Conservation (phyloP, 352 stramenopile species). For the Pythium brachiatum region DNA sequence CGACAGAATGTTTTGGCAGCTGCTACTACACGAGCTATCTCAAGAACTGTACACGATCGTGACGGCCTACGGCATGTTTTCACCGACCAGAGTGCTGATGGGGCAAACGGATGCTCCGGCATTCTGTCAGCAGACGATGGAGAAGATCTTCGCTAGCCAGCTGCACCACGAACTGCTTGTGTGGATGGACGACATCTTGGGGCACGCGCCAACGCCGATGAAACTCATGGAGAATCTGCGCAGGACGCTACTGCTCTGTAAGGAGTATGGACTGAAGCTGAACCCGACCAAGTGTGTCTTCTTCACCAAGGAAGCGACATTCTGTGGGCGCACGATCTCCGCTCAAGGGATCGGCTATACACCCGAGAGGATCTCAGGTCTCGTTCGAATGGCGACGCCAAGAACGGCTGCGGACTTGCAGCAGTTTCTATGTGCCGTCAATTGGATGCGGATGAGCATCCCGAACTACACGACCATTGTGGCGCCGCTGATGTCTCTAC, state of each 20-base stretch:
- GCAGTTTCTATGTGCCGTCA: constrained; percentile 15
- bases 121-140: constrained; percentile 18
- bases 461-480: constrained; percentile 22
- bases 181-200: constrained; percentile 32
- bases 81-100: constrained; percentile 24
- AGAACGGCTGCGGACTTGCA: constrained; percentile 27
- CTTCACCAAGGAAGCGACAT: constrained; percentile 20
- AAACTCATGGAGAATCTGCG: constrained; percentile 21
- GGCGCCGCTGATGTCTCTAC: constrained; percentile 11
- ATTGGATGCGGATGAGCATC: constrained; percentile 33
- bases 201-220: constrained; percentile 15
- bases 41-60: constrained; percentile 27
- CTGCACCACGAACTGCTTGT: constrained; percentile 22
- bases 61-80: constrained; percentile 16
- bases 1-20: constrained; percentile 22
- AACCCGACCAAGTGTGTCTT: constrained; percentile 36
- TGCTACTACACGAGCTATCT: constrained; percentile 8
- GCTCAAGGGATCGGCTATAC: constrained; percentile 17
- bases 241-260: constrained; percentile 14
- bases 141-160: constrained; percentile 22
- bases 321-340: constrained; percentile 29
- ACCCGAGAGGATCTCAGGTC: constrained; percentile 23
- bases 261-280: constrained; percentile 32
- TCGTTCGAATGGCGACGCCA: constrained; percentile 22
- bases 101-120: constrained; percentile 19